Conservation (phyloP, 768 basidiomycete species). For the Chalciporus piperatus region DNA sequence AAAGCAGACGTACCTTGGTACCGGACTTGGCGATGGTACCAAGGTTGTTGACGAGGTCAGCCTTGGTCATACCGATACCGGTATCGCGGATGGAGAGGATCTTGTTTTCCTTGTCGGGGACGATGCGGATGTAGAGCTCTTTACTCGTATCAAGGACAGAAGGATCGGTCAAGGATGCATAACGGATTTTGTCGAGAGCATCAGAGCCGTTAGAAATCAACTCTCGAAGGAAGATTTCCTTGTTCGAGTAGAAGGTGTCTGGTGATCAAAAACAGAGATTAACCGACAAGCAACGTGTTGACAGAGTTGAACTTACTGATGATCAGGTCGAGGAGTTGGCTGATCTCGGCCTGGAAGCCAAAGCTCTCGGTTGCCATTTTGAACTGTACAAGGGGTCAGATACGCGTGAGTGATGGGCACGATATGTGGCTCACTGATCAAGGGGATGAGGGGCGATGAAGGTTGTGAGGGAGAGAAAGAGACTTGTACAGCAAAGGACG, state of each 20-base stretch:
- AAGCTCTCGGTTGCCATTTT: conserved; percentile 82
- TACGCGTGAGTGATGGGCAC: not conserved
- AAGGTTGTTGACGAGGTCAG: conserved; percentile 99
- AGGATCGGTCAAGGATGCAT: conserved; percentile 92
- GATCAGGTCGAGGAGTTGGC: conserved; percentile 96
- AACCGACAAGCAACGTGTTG: conserved; percentile 1
- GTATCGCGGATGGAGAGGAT: conserved; percentile 87
- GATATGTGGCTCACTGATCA: conserved; percentile 14
- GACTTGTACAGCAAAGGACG: conserved; percentile 12
- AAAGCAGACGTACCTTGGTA: conserved; percentile 61
- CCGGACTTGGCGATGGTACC: conserved; percentile 95
- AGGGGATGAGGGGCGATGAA: conserved; percentile 6
- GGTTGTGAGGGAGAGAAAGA: conserved; percentile 13
- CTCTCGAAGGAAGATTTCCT: conserved; percentile 99
- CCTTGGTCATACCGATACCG: conserved; percentile 99
- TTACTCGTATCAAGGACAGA: conserved; percentile 84
- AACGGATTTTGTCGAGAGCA: conserved; percentile 99
- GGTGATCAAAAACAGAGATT: conserved; percentile 7
- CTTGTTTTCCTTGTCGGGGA: conserved; percentile 95
- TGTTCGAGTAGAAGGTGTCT: conserved; percentile 99
- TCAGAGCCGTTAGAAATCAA: conserved; percentile 96
- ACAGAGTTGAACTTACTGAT: conserved; percentile 65
- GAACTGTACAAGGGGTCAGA: conserved; percentile 21
- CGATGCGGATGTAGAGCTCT: conserved; percentile 93
- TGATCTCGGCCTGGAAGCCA: conserved; percentile 99